A percentile compares a stretch with the other conserved stretches of the same genome.
These are phyloP conservation scores for Graphiopsis chlorocephala DNA, from an alignment of 2,329 filamentous ascomycete species.

Conservation along the genomic window DNA sequence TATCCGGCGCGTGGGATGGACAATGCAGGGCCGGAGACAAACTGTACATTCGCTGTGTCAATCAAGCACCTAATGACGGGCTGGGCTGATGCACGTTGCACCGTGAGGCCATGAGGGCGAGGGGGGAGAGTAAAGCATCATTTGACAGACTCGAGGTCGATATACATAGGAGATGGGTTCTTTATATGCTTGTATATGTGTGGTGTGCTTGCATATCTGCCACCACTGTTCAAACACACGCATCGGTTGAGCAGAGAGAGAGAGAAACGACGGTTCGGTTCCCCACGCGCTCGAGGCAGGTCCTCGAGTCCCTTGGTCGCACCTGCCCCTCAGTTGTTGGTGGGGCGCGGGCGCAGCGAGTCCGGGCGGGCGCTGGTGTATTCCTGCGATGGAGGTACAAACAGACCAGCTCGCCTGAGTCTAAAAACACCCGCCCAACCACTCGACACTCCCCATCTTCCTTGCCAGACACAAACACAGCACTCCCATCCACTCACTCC, in stretches of 20 bases:
- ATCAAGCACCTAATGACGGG: background rate
- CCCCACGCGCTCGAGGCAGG: background rate
- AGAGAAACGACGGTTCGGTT: background rate
- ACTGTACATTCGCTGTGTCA: slow-evolving; percentile 3
- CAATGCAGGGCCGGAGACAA: background rate
- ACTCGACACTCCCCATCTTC: background rate
- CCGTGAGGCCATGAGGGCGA: background rate
- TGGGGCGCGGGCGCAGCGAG: background rate
- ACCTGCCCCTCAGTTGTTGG: background rate
- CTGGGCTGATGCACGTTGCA: background rate
- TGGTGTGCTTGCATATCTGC: background rate
- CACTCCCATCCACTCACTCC: background rate
- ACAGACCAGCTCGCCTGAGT: slow-evolving; percentile 8
- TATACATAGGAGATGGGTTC: background rate
- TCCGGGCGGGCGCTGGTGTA: background rate
- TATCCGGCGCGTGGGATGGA: background rate
- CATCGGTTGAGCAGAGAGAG: background rate
- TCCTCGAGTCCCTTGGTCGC: background rate
- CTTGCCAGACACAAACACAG: background rate
- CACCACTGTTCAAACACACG: background rate
- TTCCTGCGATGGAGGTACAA: background rate
- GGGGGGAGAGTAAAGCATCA: background rate
- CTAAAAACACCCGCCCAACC: background rate
- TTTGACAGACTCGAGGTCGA: background rate
- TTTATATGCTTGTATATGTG: background rate